phyloP scores from a whole-genome alignment of 345 rosid species.

The Corchorus capsularis region DNA sequence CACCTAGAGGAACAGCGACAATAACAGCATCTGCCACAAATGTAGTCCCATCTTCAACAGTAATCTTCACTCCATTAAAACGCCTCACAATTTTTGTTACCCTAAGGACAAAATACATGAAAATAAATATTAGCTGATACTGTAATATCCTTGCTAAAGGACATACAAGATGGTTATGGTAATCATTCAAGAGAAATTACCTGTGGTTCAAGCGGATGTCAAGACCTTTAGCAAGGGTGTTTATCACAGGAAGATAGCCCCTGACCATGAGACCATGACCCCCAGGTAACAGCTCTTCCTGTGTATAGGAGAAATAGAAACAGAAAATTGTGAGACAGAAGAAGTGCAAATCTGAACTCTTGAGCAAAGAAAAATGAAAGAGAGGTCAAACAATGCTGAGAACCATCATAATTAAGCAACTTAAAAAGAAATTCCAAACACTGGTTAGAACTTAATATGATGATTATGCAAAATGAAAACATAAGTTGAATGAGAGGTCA shows the following conservation, averaged over 20 bases:
- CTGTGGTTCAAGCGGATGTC: constrained; percentile 84
- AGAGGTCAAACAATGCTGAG: not conserved
- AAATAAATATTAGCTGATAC: not conserved
- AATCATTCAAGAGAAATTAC: constrained; percentile 34
- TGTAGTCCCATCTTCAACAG: constrained; percentile 65
- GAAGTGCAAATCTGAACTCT: not conserved
- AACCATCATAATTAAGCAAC: constrained; percentile 3
- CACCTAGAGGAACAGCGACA: constrained; percentile 85
- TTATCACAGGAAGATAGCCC: constrained; percentile 93
- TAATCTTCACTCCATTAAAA: constrained; percentile 77
- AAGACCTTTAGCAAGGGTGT: constrained; percentile 92
- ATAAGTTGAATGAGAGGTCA: not conserved
- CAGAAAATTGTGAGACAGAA: not conserved
- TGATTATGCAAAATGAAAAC: not conserved
- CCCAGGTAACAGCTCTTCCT: constrained; percentile 94
- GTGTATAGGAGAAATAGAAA: constrained; percentile 20
- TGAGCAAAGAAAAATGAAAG: not conserved
- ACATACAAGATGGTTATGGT: not conserved
- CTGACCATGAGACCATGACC: constrained; percentile 99
- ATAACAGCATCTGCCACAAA: constrained; percentile 85
- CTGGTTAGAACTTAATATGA: not conserved
- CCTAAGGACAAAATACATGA: constrained; percentile 37
- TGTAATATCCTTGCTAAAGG: not conserved
- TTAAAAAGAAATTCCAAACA: not conserved
- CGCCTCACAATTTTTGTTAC: constrained; percentile 72